phyloP scores from a whole-genome alignment of 2,329 filamentous ascomycete genomes.

The Zasmidium angulare region DNA sequence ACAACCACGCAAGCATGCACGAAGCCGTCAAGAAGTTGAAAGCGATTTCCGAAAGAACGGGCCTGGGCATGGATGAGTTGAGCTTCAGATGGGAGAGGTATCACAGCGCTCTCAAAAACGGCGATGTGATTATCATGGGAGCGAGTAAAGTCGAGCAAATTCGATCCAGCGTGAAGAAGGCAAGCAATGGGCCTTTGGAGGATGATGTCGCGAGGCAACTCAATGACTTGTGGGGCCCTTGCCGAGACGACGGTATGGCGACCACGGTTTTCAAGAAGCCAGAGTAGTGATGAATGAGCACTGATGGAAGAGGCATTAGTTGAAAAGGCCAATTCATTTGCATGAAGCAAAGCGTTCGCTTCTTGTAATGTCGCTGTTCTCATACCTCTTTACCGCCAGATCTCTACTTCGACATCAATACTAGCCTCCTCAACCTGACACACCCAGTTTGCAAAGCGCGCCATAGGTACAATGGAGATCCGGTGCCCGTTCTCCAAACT shows the following conservation, averaged over 20 bases:
- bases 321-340: too few relatives aligned
- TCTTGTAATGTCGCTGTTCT: too few relatives aligned
- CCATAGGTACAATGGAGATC: conserved; percentile 19
- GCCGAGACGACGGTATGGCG: conserved; percentile 1
- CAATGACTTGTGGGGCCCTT: conserved; percentile 18
- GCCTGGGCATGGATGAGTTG: conserved; percentile 41
- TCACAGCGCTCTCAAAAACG: conserved; percentile 38
- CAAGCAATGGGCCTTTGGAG: conserved; percentile 22
- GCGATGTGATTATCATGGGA: conserved; percentile 39
- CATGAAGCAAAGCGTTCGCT: too few relatives aligned
- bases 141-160: conserved; percentile 21
- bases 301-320: neutral
- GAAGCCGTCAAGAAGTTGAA: conserved; percentile 41
- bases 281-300: neutral
- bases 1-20: conserved; percentile 42
- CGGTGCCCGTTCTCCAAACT: conserved; percentile 14
- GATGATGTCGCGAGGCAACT: conserved; percentile 17
- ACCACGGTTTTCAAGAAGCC: neutral
- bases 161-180: conserved; percentile 16
- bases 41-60: conserved; percentile 35
- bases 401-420: conserved; percentile 21
- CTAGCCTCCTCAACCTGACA: conserved; percentile 14
- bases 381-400: conserved; percentile 15
- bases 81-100: conserved; percentile 46
- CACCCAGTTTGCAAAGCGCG: conserved; percentile 15